These are phyloP conservation scores for Endocalyx cinctus DNA, from an alignment of 2,329 filamentous ascomycete genomes.

Conservation along the genomic window DNA sequence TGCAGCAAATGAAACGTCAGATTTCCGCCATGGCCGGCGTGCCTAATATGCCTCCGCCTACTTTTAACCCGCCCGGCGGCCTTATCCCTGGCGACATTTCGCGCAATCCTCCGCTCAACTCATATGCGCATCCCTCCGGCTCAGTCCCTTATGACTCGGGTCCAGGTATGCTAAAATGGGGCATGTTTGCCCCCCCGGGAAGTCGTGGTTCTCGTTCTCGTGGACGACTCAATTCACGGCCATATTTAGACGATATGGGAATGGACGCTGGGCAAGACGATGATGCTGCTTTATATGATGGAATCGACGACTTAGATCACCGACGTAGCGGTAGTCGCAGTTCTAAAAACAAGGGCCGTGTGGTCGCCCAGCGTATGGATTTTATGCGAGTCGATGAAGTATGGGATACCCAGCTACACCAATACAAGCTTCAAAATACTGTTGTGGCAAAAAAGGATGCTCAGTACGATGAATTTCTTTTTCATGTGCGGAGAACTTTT, in stretches of 20 bases:
- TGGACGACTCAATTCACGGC: background rate
- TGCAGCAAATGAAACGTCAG: background rate
- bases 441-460: slow-evolving; percentile 39
- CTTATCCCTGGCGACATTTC: too few relatives aligned
- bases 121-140: too few relatives aligned
- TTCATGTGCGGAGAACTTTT: slow-evolving; percentile 78
- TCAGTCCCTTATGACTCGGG: too few relatives aligned
- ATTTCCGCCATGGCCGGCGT: too few relatives aligned
- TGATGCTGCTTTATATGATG: slow-evolving; percentile 1
- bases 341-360: slow-evolving; percentile 17
- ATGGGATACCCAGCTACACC: slow-evolving; percentile 46
- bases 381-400: slow-evolving; percentile 52
- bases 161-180: too few relatives aligned
- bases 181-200: background rate
- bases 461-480: slow-evolving; percentile 73
- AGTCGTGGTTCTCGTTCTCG: background rate
- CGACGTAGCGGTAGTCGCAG: slow-evolving; percentile 6
- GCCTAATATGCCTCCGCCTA: too few relatives aligned
- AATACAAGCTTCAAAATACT: slow-evolving; percentile 52
- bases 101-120: too few relatives aligned
- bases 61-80: too few relatives aligned
- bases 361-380: slow-evolving; percentile 22
- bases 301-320: slow-evolving; percentile 13
- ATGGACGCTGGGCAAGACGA: too few relatives aligned
- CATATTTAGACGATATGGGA: too few relatives aligned